These are phyloP conservation scores for Pezizomycotina sp. DNA, from an alignment of 2,329 filamentous ascomycete species.

Conservation along the genomic window DNA sequence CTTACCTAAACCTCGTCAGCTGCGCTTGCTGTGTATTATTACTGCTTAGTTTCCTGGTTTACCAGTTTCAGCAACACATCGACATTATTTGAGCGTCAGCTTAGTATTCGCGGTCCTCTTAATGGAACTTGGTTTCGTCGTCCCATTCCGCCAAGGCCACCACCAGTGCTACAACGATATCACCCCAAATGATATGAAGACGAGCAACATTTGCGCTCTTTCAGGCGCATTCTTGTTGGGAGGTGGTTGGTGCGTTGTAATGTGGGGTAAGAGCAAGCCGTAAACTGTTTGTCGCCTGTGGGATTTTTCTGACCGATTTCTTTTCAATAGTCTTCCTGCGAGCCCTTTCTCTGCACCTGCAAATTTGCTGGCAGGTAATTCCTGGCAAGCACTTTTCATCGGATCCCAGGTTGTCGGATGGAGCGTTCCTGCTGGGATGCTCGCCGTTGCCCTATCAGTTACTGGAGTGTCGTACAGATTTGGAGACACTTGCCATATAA, in stretches of 20 bases:
- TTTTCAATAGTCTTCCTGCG: slow-evolving; percentile 52
- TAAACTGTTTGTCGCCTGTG: not conserved
- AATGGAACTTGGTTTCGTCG: slow-evolving; percentile 50
- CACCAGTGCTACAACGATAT: slow-evolving; percentile 67
- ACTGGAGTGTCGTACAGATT: slow-evolving; percentile 93
- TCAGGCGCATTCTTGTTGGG: slow-evolving; percentile 74
- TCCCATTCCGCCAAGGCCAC: slow-evolving; percentile 1
- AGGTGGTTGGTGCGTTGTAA: slow-evolving; percentile 65
- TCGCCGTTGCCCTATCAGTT: slow-evolving; percentile 59
- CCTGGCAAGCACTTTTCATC: slow-evolving; percentile 83
- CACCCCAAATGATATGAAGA: slow-evolving; percentile 84
- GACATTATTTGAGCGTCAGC: slow-evolving; percentile 86
- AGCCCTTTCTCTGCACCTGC: slow-evolving; percentile 79
- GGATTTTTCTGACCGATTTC: not conserved
- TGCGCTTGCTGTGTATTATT: slow-evolving; percentile 58
- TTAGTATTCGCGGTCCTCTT: slow-evolving; percentile 58
- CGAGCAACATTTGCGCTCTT: slow-evolving; percentile 63
- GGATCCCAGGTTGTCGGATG: slow-evolving; percentile 64
- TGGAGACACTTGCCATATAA: slow-evolving; percentile 82
- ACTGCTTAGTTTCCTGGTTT: slow-evolving; percentile 63
- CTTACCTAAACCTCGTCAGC: slow-evolving; percentile 66
- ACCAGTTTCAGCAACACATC: slow-evolving; percentile 73
- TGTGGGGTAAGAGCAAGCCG: slow-evolving; percentile 47
- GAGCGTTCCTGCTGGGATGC: slow-evolving; percentile 61
- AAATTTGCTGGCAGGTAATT: slow-evolving; percentile 93